Evolutionary conservation across 2,329 filamentous ascomycete genomes (phyloP), one percentile per base, ranked within the genome.

Genomic region (Colletotrichum sp.): DNA sequence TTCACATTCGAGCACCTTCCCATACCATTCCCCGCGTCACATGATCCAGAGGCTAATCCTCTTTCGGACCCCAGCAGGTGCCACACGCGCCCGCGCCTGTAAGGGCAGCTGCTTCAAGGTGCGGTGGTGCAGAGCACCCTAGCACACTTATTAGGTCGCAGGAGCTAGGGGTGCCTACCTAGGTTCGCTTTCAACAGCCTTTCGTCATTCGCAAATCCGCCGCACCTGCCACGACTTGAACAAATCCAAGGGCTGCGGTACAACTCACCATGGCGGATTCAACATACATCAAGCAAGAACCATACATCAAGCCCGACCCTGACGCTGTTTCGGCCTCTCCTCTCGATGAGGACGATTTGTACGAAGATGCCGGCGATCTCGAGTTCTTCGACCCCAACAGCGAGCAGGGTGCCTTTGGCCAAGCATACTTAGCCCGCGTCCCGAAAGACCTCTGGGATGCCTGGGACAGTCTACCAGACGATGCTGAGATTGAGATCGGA

Each of bases 401-500:
- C 57, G 72, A 72, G 21, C 69, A 76, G 18, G 76, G 76, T 55
- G 62, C 76, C n/a, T 78, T 78, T 34, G 76, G 72, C 16, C 77
- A 78, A 59, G 77, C 77, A 21, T 98, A 95, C 88, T 89, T 98
- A 66, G 93, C 95, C 69, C 93, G 95, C 78, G 89, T 98, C 59
- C 95, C 96, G 24, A 92, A 92, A 78, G 94, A 94, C 82, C 89
- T 98, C 73, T 97, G 95, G 92, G 92, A 96, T 79, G 90, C 93
- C 60, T 98, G 96, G 95, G 86, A 88, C 74, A 89, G 93, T 79
- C 86, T 98, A 16, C 93, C 95, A 80, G 94, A 96, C 78, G 93
- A 98, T 79, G 93, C 94, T 72, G 94, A 96, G 85, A 94, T 98
- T 78, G 91, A 94, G 82, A 91, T 98, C 78, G 95, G 95, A 60